Conservation (phyloP, 495 filamentous ascomycete genomes). For the Articulospora tetracladia region DNA sequence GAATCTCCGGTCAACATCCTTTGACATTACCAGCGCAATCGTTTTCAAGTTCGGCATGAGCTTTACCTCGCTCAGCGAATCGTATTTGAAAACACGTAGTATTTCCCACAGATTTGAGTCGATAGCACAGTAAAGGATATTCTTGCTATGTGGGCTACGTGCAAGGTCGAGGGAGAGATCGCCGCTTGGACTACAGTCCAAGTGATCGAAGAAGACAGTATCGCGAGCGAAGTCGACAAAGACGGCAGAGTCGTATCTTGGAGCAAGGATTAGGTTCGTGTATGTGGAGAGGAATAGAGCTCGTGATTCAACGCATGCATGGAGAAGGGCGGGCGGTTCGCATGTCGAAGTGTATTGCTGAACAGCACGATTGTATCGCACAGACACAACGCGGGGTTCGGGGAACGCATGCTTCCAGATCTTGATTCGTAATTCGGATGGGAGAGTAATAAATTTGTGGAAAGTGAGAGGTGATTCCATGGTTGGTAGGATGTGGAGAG, state of each 20-base stretch:
- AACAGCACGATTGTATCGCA: constrained; percentile 8
- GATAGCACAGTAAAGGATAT: constrained; percentile 19
- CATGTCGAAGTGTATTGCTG: constrained; percentile 10
- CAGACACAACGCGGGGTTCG: constrained; percentile 20
- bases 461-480: constrained; percentile 2
- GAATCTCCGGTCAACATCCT: constrained; percentile 2
- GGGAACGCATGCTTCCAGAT: constrained; percentile 14
- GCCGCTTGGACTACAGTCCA: constrained; percentile 21
- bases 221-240: constrained; percentile 19
- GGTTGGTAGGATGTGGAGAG: no score
- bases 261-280: constrained; percentile 19
- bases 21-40: constrained; percentile 19
- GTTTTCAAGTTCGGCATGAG: constrained; percentile 16
- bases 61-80: constrained; percentile 18
- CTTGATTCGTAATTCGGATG: constrained; percentile 18
- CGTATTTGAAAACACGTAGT: constrained; percentile 19
- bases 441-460: constrained; percentile 9
- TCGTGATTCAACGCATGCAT: constrained; percentile 19
- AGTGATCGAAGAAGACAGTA: constrained; percentile 22
- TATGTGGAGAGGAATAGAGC: constrained; percentile 12
- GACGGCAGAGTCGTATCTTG: constrained; percentile 17
- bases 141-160: constrained; percentile 10
- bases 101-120: constrained; percentile 23
- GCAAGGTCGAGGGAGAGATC: constrained; percentile 20
- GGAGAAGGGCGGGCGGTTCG: constrained; percentile 12